These are phyloP conservation scores for Ogataea sp. DNA, from an alignment of 805 yeast genomes.

Conservation along the genomic window DNA sequence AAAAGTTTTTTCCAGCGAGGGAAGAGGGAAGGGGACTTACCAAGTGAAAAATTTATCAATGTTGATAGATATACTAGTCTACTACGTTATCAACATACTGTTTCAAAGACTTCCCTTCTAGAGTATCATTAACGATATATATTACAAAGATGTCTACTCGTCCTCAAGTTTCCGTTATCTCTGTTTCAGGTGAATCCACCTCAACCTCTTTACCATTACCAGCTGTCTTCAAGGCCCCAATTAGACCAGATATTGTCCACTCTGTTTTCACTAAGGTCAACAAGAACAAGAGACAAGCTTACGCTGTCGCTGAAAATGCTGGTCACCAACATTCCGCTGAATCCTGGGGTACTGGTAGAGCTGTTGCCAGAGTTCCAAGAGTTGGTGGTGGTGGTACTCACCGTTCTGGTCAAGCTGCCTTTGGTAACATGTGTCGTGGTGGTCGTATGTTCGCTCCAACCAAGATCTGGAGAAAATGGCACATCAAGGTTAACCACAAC, in stretches of 20 bases:
- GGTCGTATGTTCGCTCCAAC: slow-evolving; percentile 99
- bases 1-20: too few species aligned
- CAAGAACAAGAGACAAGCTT: slow-evolving; percentile 99
- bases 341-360: slow-evolving; percentile 99
- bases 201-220: slow-evolving; percentile 85
- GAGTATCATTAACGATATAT: slow-evolving; percentile 1
- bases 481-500: slow-evolving; percentile 99
- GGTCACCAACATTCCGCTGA: slow-evolving; percentile 99
- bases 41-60: not conserved
- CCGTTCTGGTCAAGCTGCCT: slow-evolving; percentile 99
- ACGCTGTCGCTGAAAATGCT: slow-evolving; percentile 98
- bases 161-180: slow-evolving; percentile 95
- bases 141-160: slow-evolving; percentile 42
- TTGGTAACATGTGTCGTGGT: slow-evolving; percentile 99
- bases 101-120: not conserved
- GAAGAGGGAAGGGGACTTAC: too few species aligned
- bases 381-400: slow-evolving; percentile 99
- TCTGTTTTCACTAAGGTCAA: slow-evolving; percentile 95
- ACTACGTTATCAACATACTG: not conserved
- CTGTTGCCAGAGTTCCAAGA: slow-evolving; percentile 99
- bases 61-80: not conserved
- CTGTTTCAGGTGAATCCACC: slow-evolving; percentile 77
- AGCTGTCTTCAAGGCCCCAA: slow-evolving; percentile 99
- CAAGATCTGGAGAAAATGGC: slow-evolving; percentile 99
- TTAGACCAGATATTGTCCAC: slow-evolving; percentile 99